Evolutionary conservation across 169 alveolate genomes (phyloP).

Genomic region (Eimeria acervulina): DNA sequence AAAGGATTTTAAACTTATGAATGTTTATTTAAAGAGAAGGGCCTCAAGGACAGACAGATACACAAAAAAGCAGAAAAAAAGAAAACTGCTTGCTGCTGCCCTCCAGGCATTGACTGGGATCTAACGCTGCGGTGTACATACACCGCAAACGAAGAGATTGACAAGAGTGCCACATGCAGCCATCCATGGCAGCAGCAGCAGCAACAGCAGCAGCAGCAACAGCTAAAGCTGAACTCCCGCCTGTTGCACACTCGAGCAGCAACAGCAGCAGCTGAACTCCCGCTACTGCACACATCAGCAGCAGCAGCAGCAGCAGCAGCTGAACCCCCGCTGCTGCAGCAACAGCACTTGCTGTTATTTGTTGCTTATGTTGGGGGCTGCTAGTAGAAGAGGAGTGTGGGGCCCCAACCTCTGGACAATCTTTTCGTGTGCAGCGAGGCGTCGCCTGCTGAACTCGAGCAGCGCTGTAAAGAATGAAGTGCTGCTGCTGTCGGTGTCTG

Average conservation of each 20-base stretch:
- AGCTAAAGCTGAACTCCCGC: too few species aligned
- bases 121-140: not conserved
- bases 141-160: not conserved
- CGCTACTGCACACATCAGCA: not conserved
- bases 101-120: not conserved
- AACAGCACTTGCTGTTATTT: not conserved
- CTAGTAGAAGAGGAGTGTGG: conserved; percentile 15
- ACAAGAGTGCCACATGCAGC: not conserved
- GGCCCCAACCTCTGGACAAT: conserved; percentile 37
- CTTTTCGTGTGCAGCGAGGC: not conserved
- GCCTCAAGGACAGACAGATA: not conserved
- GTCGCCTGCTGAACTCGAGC: conserved; percentile 39
- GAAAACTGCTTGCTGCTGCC: not conserved
- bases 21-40: too few species aligned
- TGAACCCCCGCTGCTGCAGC: not conserved
- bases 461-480: conserved; percentile 46
- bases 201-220: not conserved
- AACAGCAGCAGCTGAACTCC: not conserved
- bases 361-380: not conserved
- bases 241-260: too few species aligned
- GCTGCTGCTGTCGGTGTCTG: not conserved
- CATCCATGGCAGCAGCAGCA: not conserved
- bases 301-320: not conserved
- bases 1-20: too few species aligned
- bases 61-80: not conserved